A percentile compares a stretch with the other conserved stretches of the same genome.
Conservation (phyloP, 176 grass and related monocot genomes). For the Urochloa ruziziensis region DNA sequence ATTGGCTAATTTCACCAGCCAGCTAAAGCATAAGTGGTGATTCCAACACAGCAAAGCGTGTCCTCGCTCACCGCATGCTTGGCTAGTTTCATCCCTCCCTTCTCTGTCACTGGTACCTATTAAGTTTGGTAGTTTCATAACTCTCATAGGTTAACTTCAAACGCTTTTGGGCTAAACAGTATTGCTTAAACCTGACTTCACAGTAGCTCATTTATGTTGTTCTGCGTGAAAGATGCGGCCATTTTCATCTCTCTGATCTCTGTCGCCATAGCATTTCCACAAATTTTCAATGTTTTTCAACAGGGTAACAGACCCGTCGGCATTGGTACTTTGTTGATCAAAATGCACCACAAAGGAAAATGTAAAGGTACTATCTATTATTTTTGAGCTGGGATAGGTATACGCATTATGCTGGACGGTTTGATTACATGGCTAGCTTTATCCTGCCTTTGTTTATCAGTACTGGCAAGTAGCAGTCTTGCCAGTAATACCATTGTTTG, state of each 20-base stretch:
- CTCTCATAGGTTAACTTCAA: constrained; percentile 1
- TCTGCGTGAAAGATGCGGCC: neutral
- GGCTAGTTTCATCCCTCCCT: neutral
- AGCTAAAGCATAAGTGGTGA: neutral
- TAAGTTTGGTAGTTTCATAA: constrained; percentile 18
- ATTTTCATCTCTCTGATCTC: neutral
- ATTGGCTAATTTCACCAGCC: constrained; percentile 12
- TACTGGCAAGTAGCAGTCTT: neutral
- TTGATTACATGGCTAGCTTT: neutral
- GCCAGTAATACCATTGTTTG: too few relatives aligned
- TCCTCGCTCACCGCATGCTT: neutral
- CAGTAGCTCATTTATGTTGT: neutral
- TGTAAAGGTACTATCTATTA: neutral
- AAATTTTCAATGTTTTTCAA: constrained; percentile 11
- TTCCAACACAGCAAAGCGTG: neutral
- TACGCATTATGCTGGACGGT: neutral
- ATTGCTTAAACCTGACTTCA: constrained; percentile 29
- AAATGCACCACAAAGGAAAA: constrained; percentile 8
- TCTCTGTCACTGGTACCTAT: neutral
- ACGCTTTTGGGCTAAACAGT: neutral
- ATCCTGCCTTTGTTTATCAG: neutral
- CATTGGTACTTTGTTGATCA: neutral
- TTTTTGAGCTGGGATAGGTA: neutral
- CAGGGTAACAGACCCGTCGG: neutral
- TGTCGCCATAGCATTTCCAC: neutral